Evolutionary conservation across 805 yeast species (phyloP).

Genomic region (Ogataea zsoltii): DNA sequence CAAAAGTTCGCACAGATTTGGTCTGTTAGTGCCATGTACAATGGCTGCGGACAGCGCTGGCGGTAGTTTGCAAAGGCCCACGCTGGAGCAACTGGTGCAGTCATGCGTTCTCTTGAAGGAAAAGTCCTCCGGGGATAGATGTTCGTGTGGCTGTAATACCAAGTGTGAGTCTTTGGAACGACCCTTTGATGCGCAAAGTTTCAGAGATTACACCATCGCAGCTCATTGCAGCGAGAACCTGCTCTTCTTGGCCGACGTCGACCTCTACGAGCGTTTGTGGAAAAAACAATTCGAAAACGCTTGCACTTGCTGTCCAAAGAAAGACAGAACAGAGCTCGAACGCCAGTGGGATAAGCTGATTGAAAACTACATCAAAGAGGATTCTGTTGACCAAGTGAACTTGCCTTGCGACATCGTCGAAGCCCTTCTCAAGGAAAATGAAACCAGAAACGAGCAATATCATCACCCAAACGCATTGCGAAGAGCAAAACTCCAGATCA

Average conservation of each 20-base stretch:
- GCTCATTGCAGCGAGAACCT: constrained; percentile 26
- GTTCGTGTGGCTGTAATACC: too few species aligned
- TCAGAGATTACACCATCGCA: constrained; percentile 12
- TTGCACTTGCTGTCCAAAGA: not conserved
- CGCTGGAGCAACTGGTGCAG: constrained; percentile 7
- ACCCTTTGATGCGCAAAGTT: constrained; percentile 12
- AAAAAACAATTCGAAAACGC: constrained; percentile 6
- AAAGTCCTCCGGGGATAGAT: not conserved
- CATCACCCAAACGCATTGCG: constrained; percentile 21
- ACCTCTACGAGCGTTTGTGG: constrained; percentile 23
- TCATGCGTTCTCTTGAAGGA: not conserved
- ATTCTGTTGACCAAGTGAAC: constrained; percentile 51
- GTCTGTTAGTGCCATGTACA: not conserved
- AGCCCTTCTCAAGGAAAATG: constrained; percentile 29
- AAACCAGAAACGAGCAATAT: not conserved
- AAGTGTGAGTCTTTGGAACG: not conserved
- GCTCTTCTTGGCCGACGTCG: constrained; percentile 21
- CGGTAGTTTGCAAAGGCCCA: constrained; percentile 1
- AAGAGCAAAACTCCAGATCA: constrained; percentile 18
- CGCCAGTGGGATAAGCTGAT: constrained; percentile 35
- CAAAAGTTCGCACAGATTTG: not conserved
- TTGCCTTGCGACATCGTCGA: constrained; percentile 41
- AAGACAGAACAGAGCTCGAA: not conserved
- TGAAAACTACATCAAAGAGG: constrained; percentile 39
- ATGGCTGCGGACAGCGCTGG: constrained; percentile 1